Conservation (phyloP, 202 grass and related monocot genomes). For the Brachypodium distachyon region DNA sequence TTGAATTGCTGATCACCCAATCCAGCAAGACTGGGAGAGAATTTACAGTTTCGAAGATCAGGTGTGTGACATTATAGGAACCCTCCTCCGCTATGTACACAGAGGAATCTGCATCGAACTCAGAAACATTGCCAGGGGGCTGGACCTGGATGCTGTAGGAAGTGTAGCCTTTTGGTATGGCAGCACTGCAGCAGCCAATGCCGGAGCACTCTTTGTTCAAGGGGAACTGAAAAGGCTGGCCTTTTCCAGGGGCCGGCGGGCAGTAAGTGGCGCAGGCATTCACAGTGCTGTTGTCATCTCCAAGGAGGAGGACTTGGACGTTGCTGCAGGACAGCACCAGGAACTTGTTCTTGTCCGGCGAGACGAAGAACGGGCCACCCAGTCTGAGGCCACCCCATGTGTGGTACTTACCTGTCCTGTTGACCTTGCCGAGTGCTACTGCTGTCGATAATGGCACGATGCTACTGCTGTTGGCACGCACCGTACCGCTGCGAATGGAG, state of each 20-base stretch:
- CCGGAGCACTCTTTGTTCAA: conserved; percentile 13
- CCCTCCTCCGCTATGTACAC: conserved; percentile 33
- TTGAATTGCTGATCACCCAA: conserved; percentile 32
- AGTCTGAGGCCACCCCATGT: neutral
- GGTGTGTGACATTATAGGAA: conserved; percentile 12
- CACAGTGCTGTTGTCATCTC: conserved; percentile 3
- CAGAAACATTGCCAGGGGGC: conserved; percentile 17
- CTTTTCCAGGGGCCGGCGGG: neutral
- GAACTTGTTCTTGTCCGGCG: conserved; percentile 27
- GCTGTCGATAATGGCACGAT: neutral
- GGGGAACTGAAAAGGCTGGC: neutral
- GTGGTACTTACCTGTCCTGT: neutral
- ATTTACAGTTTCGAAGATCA: neutral
- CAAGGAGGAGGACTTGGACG: conserved; percentile 1
- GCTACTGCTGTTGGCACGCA: conserved; percentile 12
- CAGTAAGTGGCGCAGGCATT: conserved; percentile 30
- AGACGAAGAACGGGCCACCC: neutral
- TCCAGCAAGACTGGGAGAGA: conserved; percentile 31
- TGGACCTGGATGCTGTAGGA: conserved; percentile 30
- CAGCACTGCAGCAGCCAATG: conserved; percentile 36
- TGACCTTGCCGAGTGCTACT: neutral
- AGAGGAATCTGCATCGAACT: conserved; percentile 8
- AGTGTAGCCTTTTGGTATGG: conserved; percentile 27
- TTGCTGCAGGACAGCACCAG: conserved; percentile 26
- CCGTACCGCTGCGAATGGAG: neutral